These are phyloP conservation scores for Oidiodendron maius DNA, from an alignment of 495 filamentous ascomycete species.

Conservation along the genomic window DNA sequence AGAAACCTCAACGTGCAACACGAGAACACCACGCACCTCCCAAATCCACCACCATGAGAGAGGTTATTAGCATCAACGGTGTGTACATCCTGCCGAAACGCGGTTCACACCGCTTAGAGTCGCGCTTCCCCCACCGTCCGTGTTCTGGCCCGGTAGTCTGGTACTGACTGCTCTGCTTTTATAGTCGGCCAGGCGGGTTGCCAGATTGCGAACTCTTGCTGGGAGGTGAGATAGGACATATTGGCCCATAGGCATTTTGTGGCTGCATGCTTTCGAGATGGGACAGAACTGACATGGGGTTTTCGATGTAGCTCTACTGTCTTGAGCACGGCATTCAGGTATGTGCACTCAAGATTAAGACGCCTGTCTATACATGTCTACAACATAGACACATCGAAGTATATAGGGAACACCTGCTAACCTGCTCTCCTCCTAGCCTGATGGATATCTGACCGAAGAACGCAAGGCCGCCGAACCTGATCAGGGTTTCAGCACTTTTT, in stretches of 20 bases:
- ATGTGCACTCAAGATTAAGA: slow-evolving; percentile 28
- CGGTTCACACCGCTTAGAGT: slow-evolving; percentile 22
- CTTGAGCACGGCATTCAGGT: slow-evolving; percentile 99
- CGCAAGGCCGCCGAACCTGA: slow-evolving; percentile 88
- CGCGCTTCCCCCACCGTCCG: slow-evolving; percentile 14
- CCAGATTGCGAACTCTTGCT: slow-evolving; percentile 99
- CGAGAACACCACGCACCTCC: slow-evolving; percentile 14
- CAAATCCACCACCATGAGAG: slow-evolving; percentile 72
- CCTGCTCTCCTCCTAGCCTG: slow-evolving; percentile 60
- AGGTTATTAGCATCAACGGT: slow-evolving; percentile 99
- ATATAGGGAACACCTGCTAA: slow-evolving; percentile 31
- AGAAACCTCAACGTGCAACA: no score
- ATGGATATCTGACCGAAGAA: slow-evolving; percentile 98
- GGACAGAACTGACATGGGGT: slow-evolving; percentile 20
- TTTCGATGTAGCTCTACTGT: slow-evolving; percentile 79
- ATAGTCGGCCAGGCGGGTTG: slow-evolving; percentile 99
- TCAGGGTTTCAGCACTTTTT: slow-evolving; percentile 99
- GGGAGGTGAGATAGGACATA: slow-evolving; percentile 73
- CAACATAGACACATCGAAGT: no score
- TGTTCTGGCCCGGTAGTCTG: slow-evolving; percentile 1
- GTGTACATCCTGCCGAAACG: slow-evolving; percentile 35
- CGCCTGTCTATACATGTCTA: slow-evolving; percentile 1
- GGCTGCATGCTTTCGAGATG: slow-evolving; percentile 3
- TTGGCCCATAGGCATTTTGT: slow-evolving; percentile 1
- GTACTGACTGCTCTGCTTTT: slow-evolving; percentile 27